These are phyloP conservation scores for Dictyostelium intermedium DNA, from an alignment of 78 protist species.

Conservation along the genomic window DNA sequence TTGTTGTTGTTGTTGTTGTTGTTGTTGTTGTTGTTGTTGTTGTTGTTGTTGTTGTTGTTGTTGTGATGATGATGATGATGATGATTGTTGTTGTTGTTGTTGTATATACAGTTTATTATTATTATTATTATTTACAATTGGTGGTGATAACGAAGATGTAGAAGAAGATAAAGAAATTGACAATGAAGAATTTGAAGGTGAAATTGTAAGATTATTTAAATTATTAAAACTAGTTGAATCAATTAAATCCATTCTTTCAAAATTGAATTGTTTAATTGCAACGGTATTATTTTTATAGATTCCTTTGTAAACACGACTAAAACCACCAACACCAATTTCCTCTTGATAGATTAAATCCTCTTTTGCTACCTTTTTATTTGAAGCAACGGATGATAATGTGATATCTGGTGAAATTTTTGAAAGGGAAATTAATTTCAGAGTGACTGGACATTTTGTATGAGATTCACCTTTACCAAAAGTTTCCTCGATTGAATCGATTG, in stretches of 20 bases:
- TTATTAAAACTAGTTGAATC: neutral
- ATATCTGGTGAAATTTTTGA: constrained; percentile 55
- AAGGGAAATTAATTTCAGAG: constrained; percentile 19
- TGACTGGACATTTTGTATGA: constrained; percentile 13
- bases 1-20: neutral
- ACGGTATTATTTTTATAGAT: constrained; percentile 4
- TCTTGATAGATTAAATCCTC: constrained; percentile 28
- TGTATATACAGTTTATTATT: neutral
- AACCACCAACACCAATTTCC: constrained; percentile 73
- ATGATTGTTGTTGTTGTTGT: neutral
- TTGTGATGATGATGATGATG: neutral
- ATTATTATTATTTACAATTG: neutral
- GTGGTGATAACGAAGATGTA: neutral
- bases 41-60: neutral
- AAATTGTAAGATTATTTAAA: neutral
- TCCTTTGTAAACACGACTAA: constrained; percentile 35
- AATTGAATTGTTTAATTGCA: constrained; percentile 51
- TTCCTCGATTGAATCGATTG: constrained; percentile 32
- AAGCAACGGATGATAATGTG: constrained; percentile 37
- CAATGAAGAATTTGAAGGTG: neutral
- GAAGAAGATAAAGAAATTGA: neutral
- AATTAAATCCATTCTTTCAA: constrained; percentile 56
- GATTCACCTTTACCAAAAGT: constrained; percentile 45
- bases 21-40: neutral
- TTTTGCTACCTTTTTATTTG: constrained; percentile 29